These are phyloP conservation scores for Escallonia herrerae DNA, from an alignment of 129 eudicot species.

Conservation along the genomic window DNA sequence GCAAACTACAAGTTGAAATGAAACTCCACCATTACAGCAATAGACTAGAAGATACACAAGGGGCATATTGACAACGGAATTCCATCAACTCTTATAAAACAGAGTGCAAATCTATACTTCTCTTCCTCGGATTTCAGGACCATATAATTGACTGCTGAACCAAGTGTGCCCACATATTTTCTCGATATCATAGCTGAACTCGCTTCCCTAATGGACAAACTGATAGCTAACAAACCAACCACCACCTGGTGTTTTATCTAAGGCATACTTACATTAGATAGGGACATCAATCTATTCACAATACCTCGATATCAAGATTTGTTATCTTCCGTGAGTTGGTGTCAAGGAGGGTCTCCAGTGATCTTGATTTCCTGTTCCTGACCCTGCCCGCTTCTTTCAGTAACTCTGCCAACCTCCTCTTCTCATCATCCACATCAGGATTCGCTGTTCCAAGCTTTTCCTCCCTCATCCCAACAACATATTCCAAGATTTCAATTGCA, in stretches of 20 bases:
- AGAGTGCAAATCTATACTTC: neutral
- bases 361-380: conserved; percentile 52
- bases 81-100: neutral
- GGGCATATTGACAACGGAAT: conserved; percentile 14
- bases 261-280: neutral
- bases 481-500: conserved; percentile 78
- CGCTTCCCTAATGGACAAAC: conserved; percentile 9
- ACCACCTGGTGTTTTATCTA: conserved; percentile 9
- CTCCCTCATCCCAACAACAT: conserved; percentile 66
- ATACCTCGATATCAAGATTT: conserved; percentile 9
- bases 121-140: neutral
- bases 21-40: conserved; percentile 24
- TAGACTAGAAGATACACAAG: conserved; percentile 6
- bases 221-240: conserved; percentile 12
- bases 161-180: neutral
- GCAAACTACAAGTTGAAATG: conserved; percentile 23
- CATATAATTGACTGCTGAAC: too few relatives aligned
- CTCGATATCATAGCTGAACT: neutral
- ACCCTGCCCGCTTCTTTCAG: conserved; percentile 59
- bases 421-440: conserved; percentile 78
- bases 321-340: conserved; percentile 18
- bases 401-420: conserved; percentile 45
- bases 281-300: neutral
- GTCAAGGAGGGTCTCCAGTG: conserved; percentile 62
- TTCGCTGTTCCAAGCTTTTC: conserved; percentile 90